Evolutionary conservation across 2,329 filamentous ascomycete genomes (phyloP).

Genomic region (Aureobasidium sp.): DNA sequence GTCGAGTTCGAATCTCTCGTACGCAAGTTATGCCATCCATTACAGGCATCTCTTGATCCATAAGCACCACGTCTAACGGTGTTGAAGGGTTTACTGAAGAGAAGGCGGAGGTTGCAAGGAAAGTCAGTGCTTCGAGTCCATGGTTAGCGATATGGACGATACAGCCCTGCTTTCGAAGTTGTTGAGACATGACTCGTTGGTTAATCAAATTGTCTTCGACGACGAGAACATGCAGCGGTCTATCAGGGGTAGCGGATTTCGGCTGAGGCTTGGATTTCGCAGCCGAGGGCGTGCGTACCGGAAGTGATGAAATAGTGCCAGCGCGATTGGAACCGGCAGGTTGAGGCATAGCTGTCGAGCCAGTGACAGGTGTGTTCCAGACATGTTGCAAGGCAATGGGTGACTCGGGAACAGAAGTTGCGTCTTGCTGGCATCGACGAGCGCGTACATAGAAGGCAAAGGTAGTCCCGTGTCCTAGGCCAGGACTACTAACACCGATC

Average conservation of each 20-base stretch:
- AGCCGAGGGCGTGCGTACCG: background rate
- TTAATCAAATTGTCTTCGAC: slow-evolving; percentile 26
- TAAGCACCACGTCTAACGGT: slow-evolving; percentile 5
- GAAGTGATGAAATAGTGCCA: background rate
- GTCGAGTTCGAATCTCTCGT: slow-evolving; percentile 50
- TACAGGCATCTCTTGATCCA: slow-evolving; percentile 57
- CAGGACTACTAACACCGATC: slow-evolving; percentile 53
- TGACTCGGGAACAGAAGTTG: background rate
- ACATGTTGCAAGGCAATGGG: background rate
- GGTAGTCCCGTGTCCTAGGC: slow-evolving; percentile 48
- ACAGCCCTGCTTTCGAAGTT: slow-evolving; percentile 22
- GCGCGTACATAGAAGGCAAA: slow-evolving; percentile 54
- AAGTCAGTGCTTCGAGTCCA: slow-evolving; percentile 23
- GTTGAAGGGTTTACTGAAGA: slow-evolving; percentile 8
- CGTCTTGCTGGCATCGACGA: background rate
- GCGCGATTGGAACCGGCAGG: background rate
- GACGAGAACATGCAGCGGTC: slow-evolving; percentile 25
- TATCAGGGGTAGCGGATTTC: background rate
- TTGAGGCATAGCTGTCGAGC: slow-evolving; percentile 15
- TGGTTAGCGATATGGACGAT: slow-evolving; percentile 22
- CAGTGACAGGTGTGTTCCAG: slow-evolving; percentile 12
- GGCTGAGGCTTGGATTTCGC: background rate
- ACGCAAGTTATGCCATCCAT: slow-evolving; percentile 70
- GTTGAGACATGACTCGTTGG: slow-evolving; percentile 24
- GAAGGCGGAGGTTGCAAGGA: slow-evolving; percentile 18